Conservation (phyloP, 208 protist species). For the Trypanosoma cruzi region DNA sequence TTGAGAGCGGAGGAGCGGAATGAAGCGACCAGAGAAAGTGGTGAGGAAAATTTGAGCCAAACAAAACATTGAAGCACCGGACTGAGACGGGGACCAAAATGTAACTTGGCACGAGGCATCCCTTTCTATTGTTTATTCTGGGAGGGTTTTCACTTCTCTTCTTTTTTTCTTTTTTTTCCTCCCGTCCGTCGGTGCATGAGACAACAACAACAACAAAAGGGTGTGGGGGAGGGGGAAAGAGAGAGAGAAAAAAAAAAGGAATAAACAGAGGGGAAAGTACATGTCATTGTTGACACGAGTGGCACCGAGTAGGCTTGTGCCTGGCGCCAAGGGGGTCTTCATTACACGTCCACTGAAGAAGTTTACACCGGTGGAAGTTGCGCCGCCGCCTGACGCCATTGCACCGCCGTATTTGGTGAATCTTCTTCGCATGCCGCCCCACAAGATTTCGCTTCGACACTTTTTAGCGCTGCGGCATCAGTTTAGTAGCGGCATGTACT, state of each 20-base stretch:
- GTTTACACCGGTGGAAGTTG: slow-evolving; percentile 68
- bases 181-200: not conserved
- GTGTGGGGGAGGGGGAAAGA: not conserved
- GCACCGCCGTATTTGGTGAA: slow-evolving; percentile 65
- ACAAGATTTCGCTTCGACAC: slow-evolving; percentile 61
- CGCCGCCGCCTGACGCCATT: slow-evolving; percentile 25
- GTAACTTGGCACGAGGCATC: too few relatives aligned
- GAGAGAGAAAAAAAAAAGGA: not conserved
- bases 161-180: slow-evolving; percentile 1
- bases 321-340: slow-evolving; percentile 62
- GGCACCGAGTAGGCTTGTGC: slow-evolving; percentile 48
- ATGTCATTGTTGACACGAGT: slow-evolving; percentile 39
- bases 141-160: too few relatives aligned
- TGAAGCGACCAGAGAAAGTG: too few relatives aligned
- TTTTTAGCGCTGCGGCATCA: slow-evolving; percentile 77
- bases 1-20: too few relatives aligned
- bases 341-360: slow-evolving; percentile 60
- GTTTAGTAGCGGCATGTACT: slow-evolving; percentile 49
- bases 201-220: not conserved
- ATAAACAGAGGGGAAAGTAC: not conserved
- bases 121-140: too few relatives aligned
- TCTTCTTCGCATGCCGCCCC: slow-evolving; percentile 39
- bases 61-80: too few relatives aligned
- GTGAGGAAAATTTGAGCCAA: too few relatives aligned
- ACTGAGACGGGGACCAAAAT: too few relatives aligned